These are phyloP conservation scores for Fusarium drepaniforme DNA, from an alignment of 2,329 filamentous ascomycete species.

Conservation along the genomic window DNA sequence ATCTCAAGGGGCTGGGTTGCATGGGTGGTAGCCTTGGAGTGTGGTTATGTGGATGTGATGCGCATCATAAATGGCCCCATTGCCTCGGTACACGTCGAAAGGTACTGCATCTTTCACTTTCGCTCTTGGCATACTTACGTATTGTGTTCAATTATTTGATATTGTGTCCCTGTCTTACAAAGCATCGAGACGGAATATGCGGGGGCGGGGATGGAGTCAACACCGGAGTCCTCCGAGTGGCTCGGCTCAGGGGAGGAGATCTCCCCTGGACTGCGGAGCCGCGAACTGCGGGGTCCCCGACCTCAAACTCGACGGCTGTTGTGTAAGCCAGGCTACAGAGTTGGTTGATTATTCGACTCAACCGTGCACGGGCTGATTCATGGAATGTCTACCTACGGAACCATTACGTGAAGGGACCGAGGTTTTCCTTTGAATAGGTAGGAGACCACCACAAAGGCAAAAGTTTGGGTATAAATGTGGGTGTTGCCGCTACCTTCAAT, in stretches of 20 bases:
- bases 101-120: not conserved
- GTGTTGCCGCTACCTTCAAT: not conserved
- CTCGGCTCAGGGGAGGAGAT: not conserved
- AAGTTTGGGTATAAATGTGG: not conserved
- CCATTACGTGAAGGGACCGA: not conserved
- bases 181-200: not conserved
- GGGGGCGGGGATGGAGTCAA: not conserved
- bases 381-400: not conserved
- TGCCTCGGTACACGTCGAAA: not conserved
- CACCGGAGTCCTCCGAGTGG: not conserved
- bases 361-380: not conserved
- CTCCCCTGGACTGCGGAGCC: not conserved
- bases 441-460: not conserved
- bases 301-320: not conserved
- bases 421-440: not conserved
- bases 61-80: not conserved
- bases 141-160: not conserved
- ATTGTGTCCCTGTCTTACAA: not conserved
- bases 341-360: not conserved
- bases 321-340: not conserved
- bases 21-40: not conserved
- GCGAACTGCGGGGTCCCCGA: not conserved
- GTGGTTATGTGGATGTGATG: not conserved
- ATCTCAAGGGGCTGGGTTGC: not conserved
- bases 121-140: not conserved